Base-by-base conservation (phyloP, 208 protist species). In the Leptomonas pyrrhocoris region DNA sequence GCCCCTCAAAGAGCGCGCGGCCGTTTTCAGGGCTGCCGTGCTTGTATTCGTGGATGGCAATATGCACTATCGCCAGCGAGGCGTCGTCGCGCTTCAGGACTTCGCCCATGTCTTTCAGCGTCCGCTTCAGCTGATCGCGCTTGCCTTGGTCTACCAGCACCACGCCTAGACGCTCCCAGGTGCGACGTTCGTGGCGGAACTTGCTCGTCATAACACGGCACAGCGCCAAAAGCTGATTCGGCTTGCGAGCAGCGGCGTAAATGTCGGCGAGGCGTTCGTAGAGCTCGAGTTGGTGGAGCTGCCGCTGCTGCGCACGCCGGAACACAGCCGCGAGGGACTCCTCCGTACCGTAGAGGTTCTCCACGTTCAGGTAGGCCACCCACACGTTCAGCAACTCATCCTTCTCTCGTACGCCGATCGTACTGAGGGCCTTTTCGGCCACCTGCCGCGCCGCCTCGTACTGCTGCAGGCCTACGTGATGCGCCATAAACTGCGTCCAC, bases 401-500 rank as follows among this genome's bases (percentile, higher is more conserved):
- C 54, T 84, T 69, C 67, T 98, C 90, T 1, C 80, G 74, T 53
- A 87, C 84, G 59, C 89, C 87, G 62, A 98, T 98, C 12, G 89
- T 95, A 28, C 66, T 74, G 28, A 98, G 80, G 21, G 95, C 95
- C 80, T 92, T 95, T 70, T 98, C 92, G 9, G 89, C 91, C 23
- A 98, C 87, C 56, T 92, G 83, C 9, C 94, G 84, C 18, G 95
- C 95, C 53, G 95, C 84, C 65, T 97, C 94, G 67, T 92, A 86
- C 73, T 98, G 84, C 51, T 93, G 85, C 55, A 95, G 66, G 5
- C 68, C 68, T 3, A 98, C 80, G 66, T 94, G 88, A 66, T 94
- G 80, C 11, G 95, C 88, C 93, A 98, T 98, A 84, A 95, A 98
- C 76, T 97, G 93, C 53, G 86, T 94, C 94, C 95, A 98, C 34